Evolutionary conservation across 1,139 yeast species (phyloP).

Genomic region (Diutina catenulata): DNA sequence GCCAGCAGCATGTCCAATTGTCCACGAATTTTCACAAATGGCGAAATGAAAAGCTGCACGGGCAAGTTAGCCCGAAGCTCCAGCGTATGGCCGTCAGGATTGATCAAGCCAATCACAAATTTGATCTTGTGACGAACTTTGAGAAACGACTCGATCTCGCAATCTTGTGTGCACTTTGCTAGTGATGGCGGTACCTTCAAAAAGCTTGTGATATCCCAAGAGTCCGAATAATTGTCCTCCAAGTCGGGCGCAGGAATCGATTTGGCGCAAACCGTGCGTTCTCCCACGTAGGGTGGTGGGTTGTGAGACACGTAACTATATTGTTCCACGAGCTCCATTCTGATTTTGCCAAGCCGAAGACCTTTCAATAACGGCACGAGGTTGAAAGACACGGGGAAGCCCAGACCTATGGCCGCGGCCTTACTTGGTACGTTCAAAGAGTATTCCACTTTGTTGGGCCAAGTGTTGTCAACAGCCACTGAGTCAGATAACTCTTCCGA

Average conservation of each 20-base stretch:
- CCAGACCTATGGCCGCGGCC: slow-evolving; percentile 84
- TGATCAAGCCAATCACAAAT: slow-evolving; percentile 49
- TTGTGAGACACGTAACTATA: slow-evolving; percentile 49
- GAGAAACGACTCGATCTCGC: slow-evolving; percentile 47
- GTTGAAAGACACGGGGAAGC: slow-evolving; percentile 55
- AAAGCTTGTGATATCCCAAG: slow-evolving; percentile 65
- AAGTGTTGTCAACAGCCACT: slow-evolving; percentile 85
- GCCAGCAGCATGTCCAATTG: background rate
- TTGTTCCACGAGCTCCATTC: slow-evolving; percentile 55
- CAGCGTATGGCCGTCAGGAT: slow-evolving; percentile 68
- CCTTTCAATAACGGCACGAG: slow-evolving; percentile 80
- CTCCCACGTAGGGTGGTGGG: slow-evolving; percentile 46
- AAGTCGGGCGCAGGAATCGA: slow-evolving; percentile 21
- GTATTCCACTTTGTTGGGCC: slow-evolving; percentile 94
- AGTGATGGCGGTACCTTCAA: slow-evolving; percentile 61
- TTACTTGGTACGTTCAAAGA: slow-evolving; percentile 76
- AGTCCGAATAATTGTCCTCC: slow-evolving; percentile 58
- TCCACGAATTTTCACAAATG: slow-evolving; percentile 65
- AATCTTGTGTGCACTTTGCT: slow-evolving; percentile 74
- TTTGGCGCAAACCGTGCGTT: slow-evolving; percentile 39
- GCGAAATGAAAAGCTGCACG: slow-evolving; percentile 57
- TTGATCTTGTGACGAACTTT: slow-evolving; percentile 64
- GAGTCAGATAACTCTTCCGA: slow-evolving; percentile 84
- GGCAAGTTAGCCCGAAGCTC: slow-evolving; percentile 72
- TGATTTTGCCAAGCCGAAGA: slow-evolving; percentile 59